phyloP scores from a whole-genome alignment of 2,329 filamentous ascomycete genomes.

The Leptographium wingfieldii region DNA sequence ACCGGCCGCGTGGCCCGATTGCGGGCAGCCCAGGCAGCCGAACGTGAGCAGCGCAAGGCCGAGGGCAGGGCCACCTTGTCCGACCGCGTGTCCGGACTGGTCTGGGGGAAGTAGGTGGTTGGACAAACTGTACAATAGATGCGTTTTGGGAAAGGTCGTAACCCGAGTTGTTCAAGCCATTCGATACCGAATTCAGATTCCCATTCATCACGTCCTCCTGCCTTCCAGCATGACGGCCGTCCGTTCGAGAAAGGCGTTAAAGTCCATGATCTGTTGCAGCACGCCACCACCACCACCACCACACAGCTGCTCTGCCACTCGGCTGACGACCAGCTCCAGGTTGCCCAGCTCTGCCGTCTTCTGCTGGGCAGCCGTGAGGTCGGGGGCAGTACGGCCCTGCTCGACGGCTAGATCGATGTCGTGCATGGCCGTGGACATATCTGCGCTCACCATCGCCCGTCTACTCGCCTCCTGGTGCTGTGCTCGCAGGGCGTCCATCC shows the following conservation, averaged over 20 bases:
- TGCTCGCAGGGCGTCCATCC: slow-evolving; percentile 49
- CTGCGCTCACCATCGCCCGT: slow-evolving; percentile 38
- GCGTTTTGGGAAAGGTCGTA: too few species aligned
- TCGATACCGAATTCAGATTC: too few species aligned
- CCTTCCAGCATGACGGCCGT: slow-evolving; percentile 43
- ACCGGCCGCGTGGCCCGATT: slow-evolving; percentile 41
- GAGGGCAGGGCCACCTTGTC: slow-evolving; percentile 35
- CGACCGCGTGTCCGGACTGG: slow-evolving; percentile 25
- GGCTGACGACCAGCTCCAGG: slow-evolving; percentile 43
- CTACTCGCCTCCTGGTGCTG: slow-evolving; percentile 44
- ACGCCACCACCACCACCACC: slow-evolving; percentile 33
- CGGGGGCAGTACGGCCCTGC: slow-evolving; percentile 30
- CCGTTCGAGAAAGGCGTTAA: slow-evolving; percentile 52
- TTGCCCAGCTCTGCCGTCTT: slow-evolving; percentile 41
- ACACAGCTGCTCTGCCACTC: slow-evolving; percentile 40
- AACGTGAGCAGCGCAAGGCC: slow-evolving; percentile 41
- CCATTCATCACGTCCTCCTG: background rate
- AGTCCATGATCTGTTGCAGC: slow-evolving; percentile 44
- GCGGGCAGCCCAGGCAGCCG: slow-evolving; percentile 41
- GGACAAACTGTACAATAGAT: too few species aligned
- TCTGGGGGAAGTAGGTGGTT: slow-evolving; percentile 12
- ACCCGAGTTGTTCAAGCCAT: too few species aligned
- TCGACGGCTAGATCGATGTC: slow-evolving; percentile 45
- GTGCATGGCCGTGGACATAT: slow-evolving; percentile 46
- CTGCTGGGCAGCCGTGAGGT: slow-evolving; percentile 29